phyloP scores from a whole-genome alignment of 768 basidiomycete species.

The Ramaria sp. region DNA sequence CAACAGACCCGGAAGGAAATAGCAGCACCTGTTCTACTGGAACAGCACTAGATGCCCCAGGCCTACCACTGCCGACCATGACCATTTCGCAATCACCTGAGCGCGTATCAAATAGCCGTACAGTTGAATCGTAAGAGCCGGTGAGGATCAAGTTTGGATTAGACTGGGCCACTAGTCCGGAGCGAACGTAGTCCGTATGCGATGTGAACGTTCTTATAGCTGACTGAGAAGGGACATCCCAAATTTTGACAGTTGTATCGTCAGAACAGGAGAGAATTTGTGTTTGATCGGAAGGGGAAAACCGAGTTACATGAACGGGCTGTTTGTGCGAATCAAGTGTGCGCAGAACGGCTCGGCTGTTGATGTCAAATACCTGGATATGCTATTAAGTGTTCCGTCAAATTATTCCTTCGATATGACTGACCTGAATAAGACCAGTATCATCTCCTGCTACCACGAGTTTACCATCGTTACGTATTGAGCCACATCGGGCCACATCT shows the following conservation, averaged over 20 bases:
- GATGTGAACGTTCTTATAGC: conserved; percentile 67
- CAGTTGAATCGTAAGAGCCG: conserved; percentile 90
- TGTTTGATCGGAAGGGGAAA: conserved; percentile 71
- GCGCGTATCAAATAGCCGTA: conserved; percentile 78
- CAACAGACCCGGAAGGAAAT: conserved; percentile 83
- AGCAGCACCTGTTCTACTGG: conserved; percentile 92
- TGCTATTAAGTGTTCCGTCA: not conserved
- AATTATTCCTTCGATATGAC: conserved; percentile 4
- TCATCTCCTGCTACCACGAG: conserved; percentile 94
- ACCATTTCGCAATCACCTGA: conserved; percentile 77
- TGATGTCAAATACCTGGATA: conserved; percentile 79
- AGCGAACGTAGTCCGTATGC: conserved; percentile 94
- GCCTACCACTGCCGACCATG: conserved; percentile 38
- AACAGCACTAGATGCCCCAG: conserved; percentile 25
- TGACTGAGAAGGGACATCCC: conserved; percentile 89
- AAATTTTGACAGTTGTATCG: conserved; percentile 86
- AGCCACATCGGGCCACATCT: conserved; percentile 84
- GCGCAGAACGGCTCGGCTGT: conserved; percentile 85
- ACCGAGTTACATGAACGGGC: conserved; percentile 90
- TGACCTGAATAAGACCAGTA: conserved; percentile 72
- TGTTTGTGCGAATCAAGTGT: conserved; percentile 91
- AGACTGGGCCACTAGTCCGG: conserved; percentile 75
- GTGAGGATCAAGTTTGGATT: conserved; percentile 82
- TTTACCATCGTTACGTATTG: conserved; percentile 88
- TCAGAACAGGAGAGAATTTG: conserved; percentile 92